phyloP scores from a whole-genome alignment of 352 stramenopile species.

The Pythium sp. region DNA sequence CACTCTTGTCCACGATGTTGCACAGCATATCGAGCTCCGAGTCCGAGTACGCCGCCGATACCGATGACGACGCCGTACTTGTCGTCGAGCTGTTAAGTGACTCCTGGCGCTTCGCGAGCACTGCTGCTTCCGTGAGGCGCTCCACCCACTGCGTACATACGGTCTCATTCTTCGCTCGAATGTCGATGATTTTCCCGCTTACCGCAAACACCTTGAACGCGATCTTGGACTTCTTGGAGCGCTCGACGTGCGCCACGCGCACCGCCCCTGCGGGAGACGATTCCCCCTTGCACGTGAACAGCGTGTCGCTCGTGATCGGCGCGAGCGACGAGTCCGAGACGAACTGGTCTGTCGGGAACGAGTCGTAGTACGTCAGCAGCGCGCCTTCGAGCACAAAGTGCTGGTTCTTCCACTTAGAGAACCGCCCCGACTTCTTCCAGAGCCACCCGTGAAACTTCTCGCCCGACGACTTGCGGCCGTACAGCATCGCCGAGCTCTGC shows the following conservation, averaged over 20 bases:
- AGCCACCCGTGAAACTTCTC: slow-evolving; percentile 85
- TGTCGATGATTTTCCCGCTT: slow-evolving; percentile 81
- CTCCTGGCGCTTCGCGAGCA: slow-evolving; percentile 71
- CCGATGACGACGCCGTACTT: slow-evolving; percentile 62
- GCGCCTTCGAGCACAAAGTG: slow-evolving; percentile 80
- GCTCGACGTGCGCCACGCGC: slow-evolving; percentile 76
- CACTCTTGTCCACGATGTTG: slow-evolving; percentile 80
- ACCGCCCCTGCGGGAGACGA: slow-evolving; percentile 64
- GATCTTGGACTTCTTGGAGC: slow-evolving; percentile 70
- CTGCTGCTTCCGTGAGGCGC: slow-evolving; percentile 62
- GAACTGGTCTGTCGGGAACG: slow-evolving; percentile 79
- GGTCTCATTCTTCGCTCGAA: slow-evolving; percentile 76
- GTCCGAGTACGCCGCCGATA: slow-evolving; percentile 66
- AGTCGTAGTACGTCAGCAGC: slow-evolving; percentile 80
- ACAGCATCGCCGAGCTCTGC: slow-evolving; percentile 69
- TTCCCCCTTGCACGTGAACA: slow-evolving; percentile 75
- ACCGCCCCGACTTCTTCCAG: slow-evolving; percentile 79
- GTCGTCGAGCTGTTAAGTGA: slow-evolving; percentile 72
- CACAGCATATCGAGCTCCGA: slow-evolving; percentile 65
- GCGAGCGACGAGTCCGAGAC: slow-evolving; percentile 55
- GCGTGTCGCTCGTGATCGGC: slow-evolving; percentile 53
- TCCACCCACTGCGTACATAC: slow-evolving; percentile 75
- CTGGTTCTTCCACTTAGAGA: slow-evolving; percentile 83
- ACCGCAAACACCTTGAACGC: slow-evolving; percentile 83
- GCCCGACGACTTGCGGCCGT: slow-evolving; percentile 49